A percentile compares a stretch with the other conserved stretches of the same genome.
These are phyloP conservation scores for Botrytis aclada DNA, from an alignment of 2,329 filamentous ascomycete genomes.

Conservation along the genomic window DNA sequence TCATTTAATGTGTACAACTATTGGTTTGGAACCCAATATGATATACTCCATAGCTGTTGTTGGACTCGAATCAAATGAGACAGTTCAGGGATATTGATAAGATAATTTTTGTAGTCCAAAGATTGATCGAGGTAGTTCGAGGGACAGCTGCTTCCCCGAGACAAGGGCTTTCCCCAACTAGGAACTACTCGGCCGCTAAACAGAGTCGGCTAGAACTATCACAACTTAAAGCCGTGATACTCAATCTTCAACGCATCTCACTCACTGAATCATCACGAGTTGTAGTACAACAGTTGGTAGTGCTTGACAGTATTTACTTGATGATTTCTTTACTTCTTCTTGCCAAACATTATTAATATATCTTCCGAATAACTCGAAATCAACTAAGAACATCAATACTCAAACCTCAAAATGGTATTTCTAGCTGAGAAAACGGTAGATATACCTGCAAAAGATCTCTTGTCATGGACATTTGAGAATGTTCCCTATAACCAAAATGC, in stretches of 20 bases:
- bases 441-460: slow-evolving; percentile 29
- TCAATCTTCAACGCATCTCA: background rate
- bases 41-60: background rate
- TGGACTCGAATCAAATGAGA: background rate
- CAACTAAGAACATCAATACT: background rate
- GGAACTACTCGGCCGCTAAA: background rate
- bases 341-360: background rate
- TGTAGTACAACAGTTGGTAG: background rate
- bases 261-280: background rate
- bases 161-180: background rate
- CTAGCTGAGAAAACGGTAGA: slow-evolving; percentile 19
- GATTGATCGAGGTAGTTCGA: background rate
- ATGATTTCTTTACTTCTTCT: background rate
- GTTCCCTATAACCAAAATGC: slow-evolving; percentile 28
- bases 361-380: background rate
- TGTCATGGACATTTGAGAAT: slow-evolving; percentile 33
- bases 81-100: background rate
- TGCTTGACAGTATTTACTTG: background rate
- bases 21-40: background rate
- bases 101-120: background rate
- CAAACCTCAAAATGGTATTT: slow-evolving; percentile 1
- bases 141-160: background rate
- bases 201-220: background rate
- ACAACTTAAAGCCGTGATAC: background rate
- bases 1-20: background rate